A percentile compares a stretch with the other conserved stretches of the same genome.
phyloP scores from a whole-genome alignment of 768 basidiomycete species.

The Termitomyces eurrhizus region DNA sequence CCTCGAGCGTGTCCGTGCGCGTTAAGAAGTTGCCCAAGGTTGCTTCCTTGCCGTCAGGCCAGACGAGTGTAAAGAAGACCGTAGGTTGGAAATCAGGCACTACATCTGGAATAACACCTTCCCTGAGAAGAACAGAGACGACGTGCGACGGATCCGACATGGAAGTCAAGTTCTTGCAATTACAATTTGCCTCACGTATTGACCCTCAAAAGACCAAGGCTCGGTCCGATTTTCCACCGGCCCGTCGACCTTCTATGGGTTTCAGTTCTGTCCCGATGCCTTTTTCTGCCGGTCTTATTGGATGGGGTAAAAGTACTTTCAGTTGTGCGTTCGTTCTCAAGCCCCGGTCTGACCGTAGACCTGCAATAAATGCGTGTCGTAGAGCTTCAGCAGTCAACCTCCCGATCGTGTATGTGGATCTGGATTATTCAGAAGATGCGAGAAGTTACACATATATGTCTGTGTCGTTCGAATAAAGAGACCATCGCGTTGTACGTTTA shows the following conservation, averaged over 20 bases:
- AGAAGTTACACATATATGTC: background rate
- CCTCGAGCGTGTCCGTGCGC: constrained; percentile 36
- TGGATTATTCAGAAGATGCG: background rate
- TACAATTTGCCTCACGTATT: background rate
- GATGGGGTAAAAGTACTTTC: background rate
- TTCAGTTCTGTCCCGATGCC: background rate
- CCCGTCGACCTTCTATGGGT: background rate
- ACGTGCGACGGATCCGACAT: constrained; percentile 20
- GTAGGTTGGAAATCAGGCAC: constrained; percentile 37
- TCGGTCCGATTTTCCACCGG: background rate
- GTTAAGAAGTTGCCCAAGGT: constrained; percentile 27
- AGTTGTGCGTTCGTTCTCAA: background rate
- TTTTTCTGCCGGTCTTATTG: background rate
- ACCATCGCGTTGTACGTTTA: too few relatives aligned
- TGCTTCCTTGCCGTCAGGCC: constrained; percentile 36
- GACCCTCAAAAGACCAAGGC: background rate
- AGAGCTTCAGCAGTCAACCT: background rate
- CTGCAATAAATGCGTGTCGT: background rate
- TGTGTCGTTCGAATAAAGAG: background rate
- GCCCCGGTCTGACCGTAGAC: background rate
- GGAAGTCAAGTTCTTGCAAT: background rate
- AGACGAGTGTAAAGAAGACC: constrained; percentile 40
- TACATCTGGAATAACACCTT: constrained; percentile 44
- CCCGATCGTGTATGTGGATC: too few relatives aligned
- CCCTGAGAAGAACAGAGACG: constrained; percentile 28